Evolutionary conservation across 2,329 filamentous ascomycete genomes (phyloP).

Genomic region (Stromatinia cepivora): DNA sequence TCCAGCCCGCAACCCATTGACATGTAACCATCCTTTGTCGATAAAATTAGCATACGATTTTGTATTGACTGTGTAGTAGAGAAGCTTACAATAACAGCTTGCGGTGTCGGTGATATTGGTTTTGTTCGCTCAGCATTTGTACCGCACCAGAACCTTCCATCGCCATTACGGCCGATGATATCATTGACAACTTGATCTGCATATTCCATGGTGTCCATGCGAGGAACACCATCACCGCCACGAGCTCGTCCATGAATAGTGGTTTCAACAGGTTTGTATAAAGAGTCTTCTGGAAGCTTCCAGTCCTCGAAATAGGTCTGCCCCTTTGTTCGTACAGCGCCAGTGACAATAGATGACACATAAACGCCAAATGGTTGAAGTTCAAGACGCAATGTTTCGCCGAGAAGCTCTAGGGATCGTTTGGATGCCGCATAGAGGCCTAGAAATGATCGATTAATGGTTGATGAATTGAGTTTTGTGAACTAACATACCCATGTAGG

Average conservation of each 20-base stretch:
- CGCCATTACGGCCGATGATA: not conserved
- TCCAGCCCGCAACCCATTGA: not conserved
- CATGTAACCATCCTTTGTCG: not conserved
- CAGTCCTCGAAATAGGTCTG: constrained; percentile 5
- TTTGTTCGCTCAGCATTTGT: not conserved
- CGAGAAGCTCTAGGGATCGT: not conserved
- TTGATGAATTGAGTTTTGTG: not conserved
- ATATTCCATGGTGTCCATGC: not conserved
- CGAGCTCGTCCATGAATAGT: not conserved
- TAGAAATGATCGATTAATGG: constrained; percentile 29
- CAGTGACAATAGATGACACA: constrained; percentile 22
- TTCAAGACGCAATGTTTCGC: constrained; percentile 9
- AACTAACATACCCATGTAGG: constrained; percentile 34
- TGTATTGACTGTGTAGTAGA: not conserved
- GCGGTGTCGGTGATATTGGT: not conserved
- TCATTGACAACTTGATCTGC: constrained; percentile 12
- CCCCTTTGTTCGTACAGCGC: constrained; percentile 13
- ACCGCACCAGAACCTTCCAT: constrained; percentile 2
- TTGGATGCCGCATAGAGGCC: constrained; percentile 28
- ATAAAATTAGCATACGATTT: not conserved
- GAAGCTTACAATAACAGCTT: not conserved
- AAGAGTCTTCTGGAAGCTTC: constrained; percentile 1
- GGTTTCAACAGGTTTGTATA: constrained; percentile 9
- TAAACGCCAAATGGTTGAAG: constrained; percentile 20
- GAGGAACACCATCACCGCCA: not conserved